Conservation (phyloP, 352 stramenopile genomes). For the Nothophytophthora sp. region DNA sequence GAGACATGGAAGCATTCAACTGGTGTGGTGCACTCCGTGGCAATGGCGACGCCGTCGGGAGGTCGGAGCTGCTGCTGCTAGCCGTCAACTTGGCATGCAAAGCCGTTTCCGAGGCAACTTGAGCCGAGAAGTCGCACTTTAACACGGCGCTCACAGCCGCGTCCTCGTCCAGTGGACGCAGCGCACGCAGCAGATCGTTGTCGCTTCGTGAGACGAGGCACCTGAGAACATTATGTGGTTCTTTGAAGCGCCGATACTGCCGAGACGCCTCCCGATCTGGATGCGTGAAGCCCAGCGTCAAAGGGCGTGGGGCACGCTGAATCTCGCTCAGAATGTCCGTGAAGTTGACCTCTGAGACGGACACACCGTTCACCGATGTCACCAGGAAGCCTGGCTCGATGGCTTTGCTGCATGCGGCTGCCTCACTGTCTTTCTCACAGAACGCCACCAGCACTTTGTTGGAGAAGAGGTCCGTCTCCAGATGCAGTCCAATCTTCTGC, state of each 20-base stretch:
- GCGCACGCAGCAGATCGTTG: constrained; percentile 39
- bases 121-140: constrained; percentile 41
- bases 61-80: constrained; percentile 13
- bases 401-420: constrained; percentile 26
- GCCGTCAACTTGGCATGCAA: constrained; percentile 9
- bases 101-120: constrained; percentile 11
- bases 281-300: constrained; percentile 62
- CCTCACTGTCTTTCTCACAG: constrained; percentile 71
- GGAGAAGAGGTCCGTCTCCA: constrained; percentile 65
- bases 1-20: constrained; percentile 8
- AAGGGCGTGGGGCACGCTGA: constrained; percentile 40
- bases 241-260: constrained; percentile 42
- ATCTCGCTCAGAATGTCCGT: constrained; percentile 54
- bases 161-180: constrained; percentile 55
- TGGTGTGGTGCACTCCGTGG: neutral
- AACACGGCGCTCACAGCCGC: constrained; percentile 49
- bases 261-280: constrained; percentile 25
- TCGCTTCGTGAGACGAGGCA: constrained; percentile 51
- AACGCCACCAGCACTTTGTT: constrained; percentile 61
- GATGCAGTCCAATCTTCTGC: constrained; percentile 61
- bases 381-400: constrained; percentile 62
- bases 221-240: constrained; percentile 50
- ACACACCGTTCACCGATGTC: constrained; percentile 62
- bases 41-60: constrained; percentile 7
- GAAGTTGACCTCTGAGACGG: constrained; percentile 42